Evolutionary conservation across 75 land plant species (phyloP).

Genomic region (Chamaecyparis obtusa): DNA sequence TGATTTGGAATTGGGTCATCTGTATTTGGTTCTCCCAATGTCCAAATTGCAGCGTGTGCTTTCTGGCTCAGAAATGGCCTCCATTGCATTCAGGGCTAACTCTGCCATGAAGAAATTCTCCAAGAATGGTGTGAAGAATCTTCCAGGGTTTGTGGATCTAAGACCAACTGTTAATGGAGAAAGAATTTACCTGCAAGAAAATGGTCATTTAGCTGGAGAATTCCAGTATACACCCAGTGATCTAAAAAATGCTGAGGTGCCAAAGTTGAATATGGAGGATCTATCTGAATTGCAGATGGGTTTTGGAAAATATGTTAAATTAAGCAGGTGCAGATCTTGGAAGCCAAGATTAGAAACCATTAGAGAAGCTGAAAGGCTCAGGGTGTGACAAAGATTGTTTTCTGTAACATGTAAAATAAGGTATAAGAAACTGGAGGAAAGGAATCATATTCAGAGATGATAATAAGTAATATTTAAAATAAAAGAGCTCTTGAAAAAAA

Average conservation of each 20-base stretch:
- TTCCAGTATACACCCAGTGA: background rate
- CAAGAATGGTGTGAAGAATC: constrained; percentile 10
- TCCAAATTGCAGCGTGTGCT: constrained; percentile 50
- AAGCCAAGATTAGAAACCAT: constrained; percentile 62
- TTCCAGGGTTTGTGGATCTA: constrained; percentile 21
- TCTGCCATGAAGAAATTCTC: constrained; percentile 25
- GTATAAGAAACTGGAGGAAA: too few relatives aligned
- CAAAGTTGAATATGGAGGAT: constrained; percentile 24
- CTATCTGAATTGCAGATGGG: background rate
- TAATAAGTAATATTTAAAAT: too few relatives aligned
- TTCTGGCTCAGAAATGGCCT: constrained; percentile 31
- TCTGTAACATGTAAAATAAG: too few relatives aligned
- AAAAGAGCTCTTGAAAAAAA: too few relatives aligned
- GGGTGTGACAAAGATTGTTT: background rate
- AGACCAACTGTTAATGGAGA: background rate
- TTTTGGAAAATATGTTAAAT: constrained; percentile 23
- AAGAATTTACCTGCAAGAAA: background rate
- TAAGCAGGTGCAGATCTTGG: constrained; percentile 53
- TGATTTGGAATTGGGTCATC: constrained; percentile 33
- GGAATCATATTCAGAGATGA: too few relatives aligned
- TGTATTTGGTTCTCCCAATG: constrained; percentile 63
- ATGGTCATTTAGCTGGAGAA: background rate
- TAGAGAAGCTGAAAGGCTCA: constrained; percentile 25
- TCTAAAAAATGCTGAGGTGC: background rate
- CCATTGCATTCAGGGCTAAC: constrained; percentile 33